Evolutionary conservation across 768 basidiomycete genomes (phyloP).

Genomic region (Mrakia gelida): DNA sequence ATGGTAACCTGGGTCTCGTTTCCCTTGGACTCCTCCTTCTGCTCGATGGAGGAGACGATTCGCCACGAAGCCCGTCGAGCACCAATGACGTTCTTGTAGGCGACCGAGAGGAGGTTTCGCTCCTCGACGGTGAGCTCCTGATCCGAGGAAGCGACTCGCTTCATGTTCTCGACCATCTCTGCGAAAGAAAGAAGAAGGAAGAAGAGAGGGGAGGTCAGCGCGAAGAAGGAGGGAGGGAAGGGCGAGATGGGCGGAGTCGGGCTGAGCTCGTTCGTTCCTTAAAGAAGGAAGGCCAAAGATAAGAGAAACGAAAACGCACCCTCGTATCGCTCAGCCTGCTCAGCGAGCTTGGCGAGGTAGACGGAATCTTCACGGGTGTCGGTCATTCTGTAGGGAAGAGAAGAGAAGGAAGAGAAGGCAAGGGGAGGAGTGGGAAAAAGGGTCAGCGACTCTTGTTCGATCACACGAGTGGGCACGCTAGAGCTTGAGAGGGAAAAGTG

Average conservation of each 20-base stretch:
- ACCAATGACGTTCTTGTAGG: constrained; percentile 97
- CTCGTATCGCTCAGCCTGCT: constrained; percentile 99
- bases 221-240: neutral
- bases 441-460: neutral
- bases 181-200: constrained; percentile 24
- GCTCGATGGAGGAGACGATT: constrained; percentile 96
- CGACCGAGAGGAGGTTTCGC: constrained; percentile 93
- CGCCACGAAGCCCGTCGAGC: constrained; percentile 97
- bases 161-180: constrained; percentile 99
- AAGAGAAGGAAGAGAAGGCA: neutral
- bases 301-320: constrained; percentile 50
- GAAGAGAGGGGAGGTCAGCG: neutral
- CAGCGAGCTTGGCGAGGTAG: constrained; percentile 99
- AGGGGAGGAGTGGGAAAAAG: neutral
- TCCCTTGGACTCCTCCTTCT: constrained; percentile 98
- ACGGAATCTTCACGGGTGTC: constrained; percentile 92
- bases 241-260: neutral
- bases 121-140: constrained; percentile 98
- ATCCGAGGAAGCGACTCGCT: constrained; percentile 93
- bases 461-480: neutral
- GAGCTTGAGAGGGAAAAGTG: neutral
- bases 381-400: constrained; percentile 29
- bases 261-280: neutral
- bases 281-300: neutral
- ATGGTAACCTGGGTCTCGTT: constrained; percentile 92